A percentile compares a stretch with the other conserved stretches of the same genome.
These are phyloP conservation scores for Hippophae rhamnoides DNA, from an alignment of 306 rosid genomes.

Conservation along the genomic window DNA sequence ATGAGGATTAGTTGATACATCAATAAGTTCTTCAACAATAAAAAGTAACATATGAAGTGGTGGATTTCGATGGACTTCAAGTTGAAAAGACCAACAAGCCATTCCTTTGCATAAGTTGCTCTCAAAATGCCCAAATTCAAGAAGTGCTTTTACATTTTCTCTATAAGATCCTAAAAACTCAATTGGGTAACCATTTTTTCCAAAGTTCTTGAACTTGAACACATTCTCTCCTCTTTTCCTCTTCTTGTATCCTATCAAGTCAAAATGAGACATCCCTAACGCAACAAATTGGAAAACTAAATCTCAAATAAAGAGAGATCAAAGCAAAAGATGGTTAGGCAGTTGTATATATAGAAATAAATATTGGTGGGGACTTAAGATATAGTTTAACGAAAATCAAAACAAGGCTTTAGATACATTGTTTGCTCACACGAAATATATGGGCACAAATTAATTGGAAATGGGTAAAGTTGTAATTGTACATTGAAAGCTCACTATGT, in stretches of 20 bases:
- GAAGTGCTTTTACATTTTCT: slow-evolving; percentile 55
- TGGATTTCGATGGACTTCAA: slow-evolving; percentile 68
- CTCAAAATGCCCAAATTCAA: slow-evolving; percentile 63
- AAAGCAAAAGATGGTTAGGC: slow-evolving; percentile 3
- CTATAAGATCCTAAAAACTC: slow-evolving; percentile 49
- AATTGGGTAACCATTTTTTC: slow-evolving; percentile 58
- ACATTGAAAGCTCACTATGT: slow-evolving; percentile 23
- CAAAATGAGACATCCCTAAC: slow-evolving; percentile 45
- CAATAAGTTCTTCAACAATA: slow-evolving; percentile 55
- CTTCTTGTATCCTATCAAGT: slow-evolving; percentile 47
- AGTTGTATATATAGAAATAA: background rate
- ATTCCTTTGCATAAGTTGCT: slow-evolving; percentile 28
- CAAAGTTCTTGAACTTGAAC: slow-evolving; percentile 71
- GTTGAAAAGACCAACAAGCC: slow-evolving; percentile 77
- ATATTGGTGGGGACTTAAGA: slow-evolving; percentile 15
- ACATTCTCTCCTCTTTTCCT: slow-evolving; percentile 71
- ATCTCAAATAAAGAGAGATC: background rate
- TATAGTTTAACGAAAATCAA: background rate
- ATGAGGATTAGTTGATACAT: slow-evolving; percentile 31
- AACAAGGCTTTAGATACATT: slow-evolving; percentile 9
- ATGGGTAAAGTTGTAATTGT: slow-evolving; percentile 24
- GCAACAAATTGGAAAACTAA: background rate
- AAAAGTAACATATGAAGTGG: slow-evolving; percentile 53
- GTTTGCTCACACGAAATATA: slow-evolving; percentile 32
- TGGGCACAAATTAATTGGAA: slow-evolving; percentile 48